Conservation (phyloP, 148 eudicot genomes). For the Chenopodium formosanum region DNA sequence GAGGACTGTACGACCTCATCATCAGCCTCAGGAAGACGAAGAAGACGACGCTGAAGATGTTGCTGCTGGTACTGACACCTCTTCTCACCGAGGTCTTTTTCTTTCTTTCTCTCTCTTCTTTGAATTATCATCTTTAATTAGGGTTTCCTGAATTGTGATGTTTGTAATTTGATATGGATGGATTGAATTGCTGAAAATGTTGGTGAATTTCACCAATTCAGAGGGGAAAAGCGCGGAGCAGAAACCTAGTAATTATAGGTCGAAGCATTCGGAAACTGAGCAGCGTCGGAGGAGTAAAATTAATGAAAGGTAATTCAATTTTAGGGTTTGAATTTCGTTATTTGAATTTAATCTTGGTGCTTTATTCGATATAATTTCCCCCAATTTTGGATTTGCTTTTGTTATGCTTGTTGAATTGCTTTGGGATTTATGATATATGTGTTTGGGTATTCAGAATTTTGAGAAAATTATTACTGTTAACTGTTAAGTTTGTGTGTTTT, state of each 20-base stretch:
- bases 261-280: slow-evolving; percentile 96
- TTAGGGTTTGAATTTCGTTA: not conserved
- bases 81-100: slow-evolving; percentile 53
- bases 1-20: slow-evolving; percentile 36
- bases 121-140: not conserved
- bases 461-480: not conserved
- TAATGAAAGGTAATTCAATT: slow-evolving; percentile 61
- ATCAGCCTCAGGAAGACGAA: slow-evolving; percentile 37
- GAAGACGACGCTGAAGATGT: slow-evolving; percentile 57
- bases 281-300: slow-evolving; percentile 92
- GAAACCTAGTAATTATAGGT: slow-evolving; percentile 51
- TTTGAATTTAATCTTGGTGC: not conserved
- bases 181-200: slow-evolving; percentile 13
- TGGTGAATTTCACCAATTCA: slow-evolving; percentile 14
- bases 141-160: not conserved
- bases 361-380: not conserved
- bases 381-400: not conserved
- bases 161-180: not conserved
- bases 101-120: not conserved
- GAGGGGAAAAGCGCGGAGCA: slow-evolving; percentile 55
- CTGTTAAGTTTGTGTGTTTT: not conserved
- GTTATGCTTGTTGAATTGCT: not conserved
- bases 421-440: not conserved
- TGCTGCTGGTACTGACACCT: slow-evolving; percentile 46
- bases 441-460: not conserved